Conservation (phyloP, 345 rosid species). For the Dipteronia dyeriana region DNA sequence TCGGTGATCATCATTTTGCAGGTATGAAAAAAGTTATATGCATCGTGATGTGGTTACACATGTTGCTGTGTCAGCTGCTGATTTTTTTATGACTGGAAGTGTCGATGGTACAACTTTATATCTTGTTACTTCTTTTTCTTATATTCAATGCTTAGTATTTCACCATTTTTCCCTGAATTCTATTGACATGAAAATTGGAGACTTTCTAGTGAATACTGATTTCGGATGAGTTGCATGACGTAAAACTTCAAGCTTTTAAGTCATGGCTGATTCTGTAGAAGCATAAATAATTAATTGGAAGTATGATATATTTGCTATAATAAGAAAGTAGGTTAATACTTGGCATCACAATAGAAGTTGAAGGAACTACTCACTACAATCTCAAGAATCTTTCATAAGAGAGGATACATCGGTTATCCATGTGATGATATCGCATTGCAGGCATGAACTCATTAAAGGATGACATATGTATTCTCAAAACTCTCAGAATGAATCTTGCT, state of each 20-base stretch:
- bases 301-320: neutral
- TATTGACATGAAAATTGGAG: neutral
- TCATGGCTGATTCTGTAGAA: neutral
- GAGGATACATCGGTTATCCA: neutral
- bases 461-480: neutral
- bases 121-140: constrained; percentile 10
- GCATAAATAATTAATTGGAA: neutral
- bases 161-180: neutral
- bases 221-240: neutral
- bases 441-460: neutral
- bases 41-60: constrained; percentile 96
- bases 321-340: neutral
- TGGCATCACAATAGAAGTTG: neutral
- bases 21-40: constrained; percentile 99
- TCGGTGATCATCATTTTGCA: constrained; percentile 21
- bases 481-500: neutral
- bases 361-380: neutral
- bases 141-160: neutral
- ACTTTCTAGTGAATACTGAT: neutral
- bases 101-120: constrained; percentile 59
- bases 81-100: constrained; percentile 92
- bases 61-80: constrained; percentile 91
- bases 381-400: neutral
- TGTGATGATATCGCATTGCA: neutral
- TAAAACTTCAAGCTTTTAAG: neutral